Percentiles rank a stretch among this genome's conserved stretches.
Evolutionary conservation across 2,329 filamentous ascomycete genomes (phyloP).

Genomic region (Calonectria ilicicola): DNA sequence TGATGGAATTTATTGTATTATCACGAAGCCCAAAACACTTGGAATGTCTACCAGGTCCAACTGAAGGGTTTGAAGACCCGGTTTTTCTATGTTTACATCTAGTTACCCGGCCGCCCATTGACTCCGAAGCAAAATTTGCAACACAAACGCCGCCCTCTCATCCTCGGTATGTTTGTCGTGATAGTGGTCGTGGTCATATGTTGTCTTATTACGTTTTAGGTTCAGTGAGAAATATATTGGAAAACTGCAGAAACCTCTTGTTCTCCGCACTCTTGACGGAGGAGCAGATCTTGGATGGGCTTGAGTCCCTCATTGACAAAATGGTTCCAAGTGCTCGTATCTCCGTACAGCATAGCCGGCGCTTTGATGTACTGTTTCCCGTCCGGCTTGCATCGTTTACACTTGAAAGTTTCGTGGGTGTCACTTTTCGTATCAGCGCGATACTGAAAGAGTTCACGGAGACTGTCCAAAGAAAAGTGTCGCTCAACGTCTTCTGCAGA

Average conservation of each 20-base stretch:
- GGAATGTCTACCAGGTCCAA: no score
- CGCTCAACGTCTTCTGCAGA: conserved; percentile 96
- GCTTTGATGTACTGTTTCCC: conserved; percentile 91
- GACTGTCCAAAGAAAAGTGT: conserved; percentile 91
- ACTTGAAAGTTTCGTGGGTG: conserved; percentile 99
- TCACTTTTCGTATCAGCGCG: conserved; percentile 86
- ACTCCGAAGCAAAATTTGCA: no score
- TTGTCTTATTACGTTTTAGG: neutral
- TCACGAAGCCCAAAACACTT: no score
- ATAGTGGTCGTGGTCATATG: neutral
- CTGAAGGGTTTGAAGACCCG: no score
- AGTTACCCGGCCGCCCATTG: neutral
- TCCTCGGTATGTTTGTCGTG: no score
- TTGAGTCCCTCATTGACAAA: conserved; percentile 85
- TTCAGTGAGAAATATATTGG: conserved; percentile 93
- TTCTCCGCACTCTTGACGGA: conserved; percentile 86
- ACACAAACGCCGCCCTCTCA: neutral
- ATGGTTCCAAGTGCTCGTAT: conserved; percentile 99
- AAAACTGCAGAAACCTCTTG: conserved; percentile 92
- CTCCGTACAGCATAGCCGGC: conserved; percentile 94
- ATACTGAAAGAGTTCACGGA: conserved; percentile 96
- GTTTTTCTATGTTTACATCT: no score
- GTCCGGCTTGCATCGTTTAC: conserved; percentile 91
- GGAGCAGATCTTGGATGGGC: conserved; percentile 88
- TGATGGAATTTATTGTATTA: no score